phyloP scores from a whole-genome alignment of 768 basidiomycete species.

The Tricholoma bakamatsutake region DNA sequence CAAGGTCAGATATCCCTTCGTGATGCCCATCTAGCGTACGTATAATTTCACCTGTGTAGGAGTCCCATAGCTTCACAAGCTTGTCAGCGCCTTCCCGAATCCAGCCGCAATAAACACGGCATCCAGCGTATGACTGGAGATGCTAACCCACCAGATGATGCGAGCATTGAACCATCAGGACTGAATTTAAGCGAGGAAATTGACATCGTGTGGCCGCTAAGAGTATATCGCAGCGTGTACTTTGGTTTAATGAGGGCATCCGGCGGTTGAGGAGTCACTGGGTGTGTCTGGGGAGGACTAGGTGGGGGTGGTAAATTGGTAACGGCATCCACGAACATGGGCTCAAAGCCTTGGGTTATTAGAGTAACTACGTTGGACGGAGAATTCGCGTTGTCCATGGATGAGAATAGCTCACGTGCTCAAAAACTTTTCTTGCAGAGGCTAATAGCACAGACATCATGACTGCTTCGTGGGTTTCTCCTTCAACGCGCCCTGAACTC shows the following conservation, averaged over 20 bases:
- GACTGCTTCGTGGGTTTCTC: conserved; percentile 64
- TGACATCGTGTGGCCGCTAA: conserved; percentile 79
- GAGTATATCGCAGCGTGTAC: conserved; percentile 54
- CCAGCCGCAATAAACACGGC: conserved; percentile 17
- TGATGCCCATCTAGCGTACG: conserved; percentile 70
- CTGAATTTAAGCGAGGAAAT: conserved; percentile 88
- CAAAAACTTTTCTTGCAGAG: conserved; percentile 20
- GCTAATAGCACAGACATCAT: conserved; percentile 23
- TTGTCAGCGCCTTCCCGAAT: conserved; percentile 75
- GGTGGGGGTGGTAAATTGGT: background rate
- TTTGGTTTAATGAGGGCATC: conserved; percentile 27
- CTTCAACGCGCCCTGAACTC: conserved; percentile 74
- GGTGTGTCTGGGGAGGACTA: background rate
- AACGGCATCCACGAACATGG: conserved; percentile 6
- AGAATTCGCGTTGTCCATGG: background rate
- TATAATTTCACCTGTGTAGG: conserved; percentile 63
- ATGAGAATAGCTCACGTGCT: conserved; percentile 11
- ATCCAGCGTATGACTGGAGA: conserved; percentile 4
- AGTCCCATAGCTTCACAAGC: conserved; percentile 76
- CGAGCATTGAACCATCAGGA: conserved; percentile 74
- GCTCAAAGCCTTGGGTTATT: background rate
- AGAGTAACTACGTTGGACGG: background rate
- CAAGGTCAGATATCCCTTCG: conserved; percentile 84
- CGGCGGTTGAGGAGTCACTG: conserved; percentile 1
- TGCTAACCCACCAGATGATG: conserved; percentile 68